Evolutionary conservation across 2,329 filamentous ascomycete genomes (phyloP).

Genomic region (Aspergillus novofumigatus): DNA sequence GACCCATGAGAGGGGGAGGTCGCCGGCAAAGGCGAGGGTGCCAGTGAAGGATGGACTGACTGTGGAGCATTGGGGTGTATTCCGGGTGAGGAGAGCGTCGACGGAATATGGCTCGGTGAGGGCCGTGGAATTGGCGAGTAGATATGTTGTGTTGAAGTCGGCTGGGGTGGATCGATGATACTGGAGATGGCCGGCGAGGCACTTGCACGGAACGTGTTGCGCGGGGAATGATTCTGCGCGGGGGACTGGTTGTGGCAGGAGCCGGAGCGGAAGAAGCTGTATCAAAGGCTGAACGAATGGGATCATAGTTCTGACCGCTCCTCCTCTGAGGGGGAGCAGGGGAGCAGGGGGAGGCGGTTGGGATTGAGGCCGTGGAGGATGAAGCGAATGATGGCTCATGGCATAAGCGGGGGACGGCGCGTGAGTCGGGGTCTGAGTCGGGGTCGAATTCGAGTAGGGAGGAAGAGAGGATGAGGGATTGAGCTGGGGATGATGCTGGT

Average conservation of each 20-base stretch:
- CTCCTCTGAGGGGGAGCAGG: constrained; percentile 48
- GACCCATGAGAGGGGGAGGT: constrained; percentile 21
- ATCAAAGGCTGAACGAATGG: constrained; percentile 69
- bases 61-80: constrained; percentile 21
- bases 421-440: constrained; percentile 22
- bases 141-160: constrained; percentile 29
- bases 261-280: constrained; percentile 34
- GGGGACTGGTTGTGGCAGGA: constrained; percentile 43
- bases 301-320: constrained; percentile 82
- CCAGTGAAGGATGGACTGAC: constrained; percentile 19
- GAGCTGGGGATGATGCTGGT: constrained; percentile 12
- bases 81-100: constrained; percentile 23
- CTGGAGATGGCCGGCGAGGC: constrained; percentile 89
- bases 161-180: constrained; percentile 68
- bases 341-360: constrained; percentile 41
- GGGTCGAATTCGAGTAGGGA: constrained; percentile 27
- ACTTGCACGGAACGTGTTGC: constrained; percentile 63
- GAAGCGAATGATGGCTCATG: constrained; percentile 43
- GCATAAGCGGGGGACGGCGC: constrained; percentile 16
- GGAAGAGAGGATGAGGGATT: constrained; percentile 17
- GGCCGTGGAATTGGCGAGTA: constrained; percentile 25
- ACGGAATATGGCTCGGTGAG: constrained; percentile 24
- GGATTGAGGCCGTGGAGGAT: constrained; percentile 39
- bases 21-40: constrained; percentile 19
- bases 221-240: constrained; percentile 47